These are phyloP conservation scores for Posidonia oceanica DNA, from an alignment of 116 monocot genomes.

Conservation along the genomic window DNA sequence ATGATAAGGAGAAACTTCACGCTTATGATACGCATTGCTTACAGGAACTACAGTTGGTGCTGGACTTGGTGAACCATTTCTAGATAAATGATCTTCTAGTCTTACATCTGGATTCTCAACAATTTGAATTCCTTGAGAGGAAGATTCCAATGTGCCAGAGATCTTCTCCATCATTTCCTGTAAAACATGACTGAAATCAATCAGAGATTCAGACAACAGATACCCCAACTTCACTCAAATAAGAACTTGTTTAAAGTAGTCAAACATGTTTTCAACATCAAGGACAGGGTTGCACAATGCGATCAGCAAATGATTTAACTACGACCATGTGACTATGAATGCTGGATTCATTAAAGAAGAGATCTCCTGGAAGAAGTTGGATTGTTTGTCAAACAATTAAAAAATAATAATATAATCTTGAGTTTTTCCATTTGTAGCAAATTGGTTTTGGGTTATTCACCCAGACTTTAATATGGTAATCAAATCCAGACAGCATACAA, in stretches of 20 bases:
- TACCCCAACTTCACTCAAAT: background rate
- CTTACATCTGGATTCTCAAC: slow-evolving; percentile 4
- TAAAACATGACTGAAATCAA: background rate
- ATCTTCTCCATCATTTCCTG: slow-evolving; percentile 16
- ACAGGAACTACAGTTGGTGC: background rate
- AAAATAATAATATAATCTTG: no score
- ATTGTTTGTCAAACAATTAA: no score
- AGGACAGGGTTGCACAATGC: no score
- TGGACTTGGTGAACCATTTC: slow-evolving; percentile 1
- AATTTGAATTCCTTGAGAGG: slow-evolving; percentile 8
- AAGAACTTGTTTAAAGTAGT: background rate
- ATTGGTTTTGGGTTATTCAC: no score
- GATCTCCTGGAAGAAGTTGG: no score
- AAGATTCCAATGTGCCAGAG: slow-evolving; percentile 3
- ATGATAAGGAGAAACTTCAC: background rate
- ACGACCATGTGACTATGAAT: no score
- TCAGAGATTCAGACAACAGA: background rate
- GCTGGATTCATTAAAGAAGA: no score
- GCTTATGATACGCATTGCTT: background rate
- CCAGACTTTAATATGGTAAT: no score
- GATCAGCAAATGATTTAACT: no score
- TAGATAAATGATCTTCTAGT: background rate
- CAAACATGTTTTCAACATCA: background rate
- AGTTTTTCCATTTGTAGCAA: no score
- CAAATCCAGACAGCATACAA: no score